These are phyloP conservation scores for Pestalotiopsis sp. DNA, from an alignment of 2,329 filamentous ascomycete genomes.

Conservation along the genomic window DNA sequence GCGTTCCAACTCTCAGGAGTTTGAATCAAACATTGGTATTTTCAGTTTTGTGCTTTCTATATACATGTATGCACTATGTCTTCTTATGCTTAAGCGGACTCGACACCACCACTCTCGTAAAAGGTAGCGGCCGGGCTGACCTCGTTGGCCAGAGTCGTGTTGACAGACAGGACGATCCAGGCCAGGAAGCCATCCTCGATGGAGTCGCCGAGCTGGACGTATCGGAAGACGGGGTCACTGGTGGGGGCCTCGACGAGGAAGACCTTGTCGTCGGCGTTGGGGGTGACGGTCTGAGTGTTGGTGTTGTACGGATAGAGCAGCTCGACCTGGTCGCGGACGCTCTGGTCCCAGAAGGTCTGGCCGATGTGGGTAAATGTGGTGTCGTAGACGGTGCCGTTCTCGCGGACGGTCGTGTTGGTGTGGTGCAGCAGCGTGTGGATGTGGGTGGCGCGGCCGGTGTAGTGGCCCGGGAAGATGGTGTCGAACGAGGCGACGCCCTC, in stretches of 20 bases:
- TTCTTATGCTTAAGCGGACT: not conserved
- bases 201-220: conserved; percentile 56
- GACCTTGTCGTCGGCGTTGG: conserved; percentile 53
- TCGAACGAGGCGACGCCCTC: conserved; percentile 51
- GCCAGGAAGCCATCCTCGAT: conserved; percentile 49
- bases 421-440: conserved; percentile 41
- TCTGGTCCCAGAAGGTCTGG: conserved; percentile 63
- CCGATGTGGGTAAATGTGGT: conserved; percentile 57
- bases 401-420: conserved; percentile 32
- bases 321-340: conserved; percentile 51
- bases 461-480: conserved; percentile 47
- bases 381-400: conserved; percentile 49
- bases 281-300: conserved; percentile 44
- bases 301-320: conserved; percentile 42
- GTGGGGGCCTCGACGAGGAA: conserved; percentile 48
- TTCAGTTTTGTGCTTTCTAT: not conserved
- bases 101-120: conserved; percentile 5
- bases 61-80: not conserved
- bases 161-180: conserved; percentile 51
- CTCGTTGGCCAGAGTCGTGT: conserved; percentile 27
- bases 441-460: conserved; percentile 40
- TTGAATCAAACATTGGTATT: no score
- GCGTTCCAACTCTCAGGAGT: not conserved
- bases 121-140: conserved; percentile 3
- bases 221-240: conserved; percentile 57